Evolutionary conservation across 2,329 filamentous ascomycete genomes (phyloP), one percentile per base, ranked within the genome.

Genomic region (Claviceps pazoutovae): DNA sequence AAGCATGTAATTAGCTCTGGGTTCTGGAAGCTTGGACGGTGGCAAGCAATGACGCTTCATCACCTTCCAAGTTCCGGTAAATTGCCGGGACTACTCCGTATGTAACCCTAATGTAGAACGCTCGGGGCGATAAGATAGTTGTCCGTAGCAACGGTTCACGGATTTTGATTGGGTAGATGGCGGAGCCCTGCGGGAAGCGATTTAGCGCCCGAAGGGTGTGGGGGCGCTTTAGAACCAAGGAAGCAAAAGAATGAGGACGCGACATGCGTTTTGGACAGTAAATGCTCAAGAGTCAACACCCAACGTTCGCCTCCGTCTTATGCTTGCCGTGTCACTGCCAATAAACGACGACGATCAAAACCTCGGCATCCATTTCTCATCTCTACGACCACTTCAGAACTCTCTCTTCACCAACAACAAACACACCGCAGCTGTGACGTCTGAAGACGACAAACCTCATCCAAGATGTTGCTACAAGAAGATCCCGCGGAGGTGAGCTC

Each of bases 401-500:
- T 36, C 26, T 46, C 3, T 16, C 3, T 8, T 13, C 41, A 43
- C 41, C 41, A 8, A 5, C 2, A 5, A 14, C 11, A 16, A 19
- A 26, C 5, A 30, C 14, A 30, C 43, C 9, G 36, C 7, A 37
- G 16, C 14, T 16, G 21, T 14, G 19, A 51, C 23, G 13, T 13
- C 45, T 6, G 21, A 34, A 21, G 42, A 44, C 42, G 13, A 44
- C 19, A 42, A 44, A 19, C 41, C 42, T n/a, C 37, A 19, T 52
- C 55, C 72, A 88, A 71, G 57, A 96, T 97, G 86, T 78, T 96
- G 66, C 87, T 97, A 71, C 88, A 95, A 70, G 90, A 96, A 72
- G 87, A 93, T 67, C 91, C 90, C 58, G 86, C 86, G 45, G 84
- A 83, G 45, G 88, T 94, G 80, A 55, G 79, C 23, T 9, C 9